Percentiles rank a stretch among this genome's conserved stretches.
phyloP scores from a whole-genome alignment of 2,329 filamentous ascomycete species.

The Balansia obtecta region DNA sequence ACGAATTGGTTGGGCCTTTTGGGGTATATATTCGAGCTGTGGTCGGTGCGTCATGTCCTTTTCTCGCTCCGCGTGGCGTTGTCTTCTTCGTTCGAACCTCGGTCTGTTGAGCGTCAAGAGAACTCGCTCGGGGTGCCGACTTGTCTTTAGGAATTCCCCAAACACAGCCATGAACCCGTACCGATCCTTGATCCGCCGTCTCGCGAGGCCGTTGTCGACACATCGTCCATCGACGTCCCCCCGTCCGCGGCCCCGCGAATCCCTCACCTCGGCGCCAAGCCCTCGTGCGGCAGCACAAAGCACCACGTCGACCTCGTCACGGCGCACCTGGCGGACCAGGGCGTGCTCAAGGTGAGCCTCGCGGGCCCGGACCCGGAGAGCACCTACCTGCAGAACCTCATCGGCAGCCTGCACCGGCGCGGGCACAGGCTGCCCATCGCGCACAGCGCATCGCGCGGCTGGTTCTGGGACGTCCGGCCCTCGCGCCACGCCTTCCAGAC shows the following conservation, averaged over 20 bases:
- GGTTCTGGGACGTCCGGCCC: conserved; percentile 32
- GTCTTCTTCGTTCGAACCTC: too few relatives aligned
- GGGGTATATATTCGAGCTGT: too few relatives aligned
- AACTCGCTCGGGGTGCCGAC: too few relatives aligned
- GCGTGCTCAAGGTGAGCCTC: background rate
- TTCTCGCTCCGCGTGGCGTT: too few relatives aligned
- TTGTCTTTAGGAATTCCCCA: too few relatives aligned
- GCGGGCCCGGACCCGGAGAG: conserved; percentile 10
- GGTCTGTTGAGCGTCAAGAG: too few relatives aligned
- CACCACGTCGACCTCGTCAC: background rate
- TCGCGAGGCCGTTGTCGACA: too few relatives aligned
- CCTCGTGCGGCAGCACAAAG: background rate
- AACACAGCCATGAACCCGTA: too few relatives aligned
- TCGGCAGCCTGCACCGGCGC: conserved; percentile 21
- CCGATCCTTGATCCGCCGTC: too few relatives aligned
- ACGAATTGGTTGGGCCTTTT: too few relatives aligned
- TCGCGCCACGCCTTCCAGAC: conserved; percentile 16
- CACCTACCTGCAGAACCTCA: conserved; percentile 21
- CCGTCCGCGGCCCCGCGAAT: background rate
- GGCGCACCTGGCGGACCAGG: background rate
- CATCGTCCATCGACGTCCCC: too few relatives aligned
- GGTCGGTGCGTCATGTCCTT: too few relatives aligned
- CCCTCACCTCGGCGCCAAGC: background rate
- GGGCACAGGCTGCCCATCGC: conserved; percentile 25
- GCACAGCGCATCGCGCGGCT: conserved; percentile 27